A percentile compares a stretch with the other conserved stretches of the same genome.
phyloP scores from a whole-genome alignment of 2,329 filamentous ascomycete species.

The Epichloe aotearoae region DNA sequence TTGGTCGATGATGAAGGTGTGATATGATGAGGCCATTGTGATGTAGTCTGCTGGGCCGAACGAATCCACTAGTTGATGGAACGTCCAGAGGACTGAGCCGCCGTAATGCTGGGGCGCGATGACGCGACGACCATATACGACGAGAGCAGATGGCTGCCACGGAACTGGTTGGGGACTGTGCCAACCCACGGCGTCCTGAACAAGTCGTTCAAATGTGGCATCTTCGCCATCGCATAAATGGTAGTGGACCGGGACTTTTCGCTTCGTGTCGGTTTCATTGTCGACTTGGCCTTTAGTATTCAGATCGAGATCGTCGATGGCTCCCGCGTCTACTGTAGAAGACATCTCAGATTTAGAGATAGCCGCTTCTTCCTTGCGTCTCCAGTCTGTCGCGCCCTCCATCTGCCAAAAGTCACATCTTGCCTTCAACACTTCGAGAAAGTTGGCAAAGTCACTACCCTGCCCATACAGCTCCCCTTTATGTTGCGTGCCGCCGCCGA shows the following conservation, averaged over 20 bases:
- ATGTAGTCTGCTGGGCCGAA: constrained; percentile 77
- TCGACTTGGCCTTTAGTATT: not conserved
- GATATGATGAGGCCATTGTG: constrained; percentile 64
- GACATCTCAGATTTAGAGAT: constrained; percentile 1
- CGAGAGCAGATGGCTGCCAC: constrained; percentile 31
- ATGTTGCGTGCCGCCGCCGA: constrained; percentile 24
- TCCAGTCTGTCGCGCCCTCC: constrained; percentile 61
- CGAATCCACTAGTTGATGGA: constrained; percentile 50
- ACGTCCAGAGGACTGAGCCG: constrained; percentile 52
- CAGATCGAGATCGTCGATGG: not conserved
- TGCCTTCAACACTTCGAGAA: constrained; percentile 62
- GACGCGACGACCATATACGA: constrained; percentile 52
- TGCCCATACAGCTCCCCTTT: constrained; percentile 40
- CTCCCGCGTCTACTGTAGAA: not conserved
- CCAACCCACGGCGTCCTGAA: constrained; percentile 14
- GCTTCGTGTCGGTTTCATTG: not conserved
- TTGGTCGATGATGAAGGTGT: constrained; percentile 61
- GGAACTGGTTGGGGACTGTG: constrained; percentile 10
- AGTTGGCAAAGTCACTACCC: constrained; percentile 61
- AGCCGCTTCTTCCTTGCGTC: constrained; percentile 36
- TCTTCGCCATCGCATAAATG: constrained; percentile 13
- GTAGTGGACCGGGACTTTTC: constrained; percentile 19
- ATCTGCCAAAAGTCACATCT: constrained; percentile 78
- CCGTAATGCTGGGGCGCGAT: constrained; percentile 42
- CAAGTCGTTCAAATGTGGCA: constrained; percentile 14